Conservation (phyloP, 1,284 basidiomycete genomes). For the Meripilus lineatus region DNA sequence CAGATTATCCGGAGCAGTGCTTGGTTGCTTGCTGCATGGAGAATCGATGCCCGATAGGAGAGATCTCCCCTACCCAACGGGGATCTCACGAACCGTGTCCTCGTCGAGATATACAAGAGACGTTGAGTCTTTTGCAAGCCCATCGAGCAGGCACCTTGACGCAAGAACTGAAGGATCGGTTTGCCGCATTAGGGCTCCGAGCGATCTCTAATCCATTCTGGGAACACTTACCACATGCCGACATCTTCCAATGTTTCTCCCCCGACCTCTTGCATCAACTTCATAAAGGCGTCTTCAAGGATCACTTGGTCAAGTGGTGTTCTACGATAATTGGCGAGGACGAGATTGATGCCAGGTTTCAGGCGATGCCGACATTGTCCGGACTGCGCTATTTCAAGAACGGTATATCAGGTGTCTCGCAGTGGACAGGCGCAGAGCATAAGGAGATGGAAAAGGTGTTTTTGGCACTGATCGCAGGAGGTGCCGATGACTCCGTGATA, state of each 20-base stretch:
- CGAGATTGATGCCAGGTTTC: conserved; percentile 23
- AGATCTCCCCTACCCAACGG: no score
- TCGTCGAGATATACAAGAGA: no score
- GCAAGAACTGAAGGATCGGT: no score
- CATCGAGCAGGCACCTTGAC: no score
- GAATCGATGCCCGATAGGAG: conserved; percentile 18
- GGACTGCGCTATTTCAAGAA: conserved; percentile 20
- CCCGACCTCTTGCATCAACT: conserved; percentile 25
- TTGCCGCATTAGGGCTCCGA: conserved; percentile 5
- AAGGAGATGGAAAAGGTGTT: conserved; percentile 26
- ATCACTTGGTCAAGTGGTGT: conserved; percentile 27
- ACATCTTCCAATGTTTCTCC: conserved; percentile 21
- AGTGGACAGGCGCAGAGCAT: conserved; percentile 26
- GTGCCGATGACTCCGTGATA: conserved; percentile 9
- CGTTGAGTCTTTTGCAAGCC: no score
- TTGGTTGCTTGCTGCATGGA: conserved; percentile 20
- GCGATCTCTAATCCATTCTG: conserved; percentile 19
- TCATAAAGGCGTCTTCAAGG: conserved; percentile 28
- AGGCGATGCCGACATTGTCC: conserved; percentile 7
- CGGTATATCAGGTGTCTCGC: conserved; percentile 22
- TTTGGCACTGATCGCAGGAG: conserved; percentile 17
- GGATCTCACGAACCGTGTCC: no score
- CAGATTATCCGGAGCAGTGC: conserved; percentile 26
- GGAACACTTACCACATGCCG: conserved; percentile 17
- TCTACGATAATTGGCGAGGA: conserved; percentile 9